Evolutionary conservation across 2,329 filamentous ascomycete species (phyloP).

Genomic region (Penicillium sp.): DNA sequence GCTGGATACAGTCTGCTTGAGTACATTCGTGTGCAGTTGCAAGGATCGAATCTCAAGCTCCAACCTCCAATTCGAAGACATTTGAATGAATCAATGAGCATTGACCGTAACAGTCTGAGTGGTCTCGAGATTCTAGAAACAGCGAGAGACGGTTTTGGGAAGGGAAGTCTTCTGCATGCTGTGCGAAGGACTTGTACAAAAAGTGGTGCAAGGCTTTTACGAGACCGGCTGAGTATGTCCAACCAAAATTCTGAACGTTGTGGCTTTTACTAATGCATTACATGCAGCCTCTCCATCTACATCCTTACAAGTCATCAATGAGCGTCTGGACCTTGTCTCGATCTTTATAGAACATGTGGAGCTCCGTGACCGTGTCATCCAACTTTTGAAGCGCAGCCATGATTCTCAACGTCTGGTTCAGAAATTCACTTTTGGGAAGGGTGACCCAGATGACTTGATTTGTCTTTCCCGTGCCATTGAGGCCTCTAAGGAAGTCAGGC

Average conservation of each 20-base stretch:
- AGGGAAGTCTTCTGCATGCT: constrained; percentile 86
- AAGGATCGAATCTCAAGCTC: constrained; percentile 74
- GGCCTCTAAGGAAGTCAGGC: constrained; percentile 64
- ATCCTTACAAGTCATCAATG: constrained; percentile 73
- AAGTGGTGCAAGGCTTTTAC: constrained; percentile 79
- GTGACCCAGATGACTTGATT: constrained; percentile 87
- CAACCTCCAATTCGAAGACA: constrained; percentile 76
- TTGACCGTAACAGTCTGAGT: constrained; percentile 87
- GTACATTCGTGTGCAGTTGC: constrained; percentile 77
- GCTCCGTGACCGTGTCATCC: constrained; percentile 66
- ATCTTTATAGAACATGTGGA: constrained; percentile 65
- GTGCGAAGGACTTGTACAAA: constrained; percentile 86
- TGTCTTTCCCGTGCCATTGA: constrained; percentile 77
- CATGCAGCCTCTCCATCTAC: constrained; percentile 72
- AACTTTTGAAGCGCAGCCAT: constrained; percentile 69
- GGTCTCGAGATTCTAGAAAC: constrained; percentile 87
- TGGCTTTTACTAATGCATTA: constrained; percentile 12
- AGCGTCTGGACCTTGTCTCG: constrained; percentile 76
- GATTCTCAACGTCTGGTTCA: constrained; percentile 89
- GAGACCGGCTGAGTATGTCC: constrained; percentile 70
- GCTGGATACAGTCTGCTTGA: constrained; percentile 79
- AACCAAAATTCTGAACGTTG: background rate
- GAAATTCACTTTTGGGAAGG: constrained; percentile 87
- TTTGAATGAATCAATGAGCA: constrained; percentile 74
- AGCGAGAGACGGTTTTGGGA: constrained; percentile 71